Base-by-base conservation (phyloP, 495 filamentous ascomycete genomes). In the Aspergillus baeticus region DNA sequence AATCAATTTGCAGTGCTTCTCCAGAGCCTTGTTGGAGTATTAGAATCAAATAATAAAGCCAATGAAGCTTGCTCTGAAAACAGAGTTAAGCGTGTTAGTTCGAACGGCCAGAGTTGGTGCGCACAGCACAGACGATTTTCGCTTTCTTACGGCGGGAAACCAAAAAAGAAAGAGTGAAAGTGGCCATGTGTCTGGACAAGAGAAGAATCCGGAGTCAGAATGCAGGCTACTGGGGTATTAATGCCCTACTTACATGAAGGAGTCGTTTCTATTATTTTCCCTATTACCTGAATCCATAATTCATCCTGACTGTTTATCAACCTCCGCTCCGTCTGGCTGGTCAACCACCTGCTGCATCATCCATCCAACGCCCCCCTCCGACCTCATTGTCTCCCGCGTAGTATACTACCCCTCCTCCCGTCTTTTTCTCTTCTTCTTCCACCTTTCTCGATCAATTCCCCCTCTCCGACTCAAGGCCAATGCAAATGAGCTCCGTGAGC, bases 391-490 rank as follows among this genome's bases (percentile, higher is more conserved):
- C 42, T 36, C 22, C 21, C 6, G 21, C 6, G 47, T 35, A 50
- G 34, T 23, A 42, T 60, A 35, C 35, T 29, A 18, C n/a, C 29
- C 46, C 46, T 46, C 42, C 36, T 43, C 33, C 22, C 49, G 8
- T 29, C 23, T 34, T 49, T 49, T 18, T 29, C 49, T 39, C 22
- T 48, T 33, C 35, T 62, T 37, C 44, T 15, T 51, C 47, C 61
- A 63, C 58, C 60, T 62, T n/a, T n/a, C 45, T 63, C 60, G 64
- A 65, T 60, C 66, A 61, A 23, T 15, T 33, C 14, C 13, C 48
- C 55, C 26, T 18, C 29, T 15, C 21, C 22, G 18, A 14, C 23
- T 15, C 26, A 33, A 8, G 10, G 20, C 10, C 31, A 15, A 11
- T 26, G 10, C 33, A 10, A 38, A 50, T 50, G 47, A 18, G 34